Percentiles rank a stretch among this genome's conserved stretches.
Evolutionary conservation across 2,329 filamentous ascomycete genomes (phyloP).

Genomic region (Aureobasidium namibiae): DNA sequence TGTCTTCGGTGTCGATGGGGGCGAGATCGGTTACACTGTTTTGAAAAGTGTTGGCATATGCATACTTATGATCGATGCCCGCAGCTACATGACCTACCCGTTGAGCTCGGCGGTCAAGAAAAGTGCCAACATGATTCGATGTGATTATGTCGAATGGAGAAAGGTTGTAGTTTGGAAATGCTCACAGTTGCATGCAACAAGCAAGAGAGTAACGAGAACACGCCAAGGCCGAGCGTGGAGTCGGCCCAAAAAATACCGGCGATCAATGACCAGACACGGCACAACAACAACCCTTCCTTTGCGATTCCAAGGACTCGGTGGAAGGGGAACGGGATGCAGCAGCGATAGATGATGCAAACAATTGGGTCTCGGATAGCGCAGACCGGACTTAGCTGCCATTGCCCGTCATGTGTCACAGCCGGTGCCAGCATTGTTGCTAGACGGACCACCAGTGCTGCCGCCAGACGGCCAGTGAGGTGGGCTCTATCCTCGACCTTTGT

Average conservation of each 20-base stretch:
- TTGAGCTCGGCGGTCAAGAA: conserved; percentile 59
- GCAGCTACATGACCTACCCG: conserved; percentile 44
- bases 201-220: background rate
- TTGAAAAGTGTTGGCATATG: conserved; percentile 8
- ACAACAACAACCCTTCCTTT: background rate
- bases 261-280: background rate
- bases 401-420: conserved; percentile 50
- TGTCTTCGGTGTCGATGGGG: conserved; percentile 71
- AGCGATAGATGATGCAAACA: conserved; percentile 49
- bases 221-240: conserved; percentile 7
- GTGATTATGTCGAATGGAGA: background rate
- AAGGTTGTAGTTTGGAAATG: background rate
- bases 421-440: conserved; percentile 37
- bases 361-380: conserved; percentile 60
- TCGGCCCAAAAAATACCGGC: background rate
- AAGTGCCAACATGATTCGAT: conserved; percentile 53
- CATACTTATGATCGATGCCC: background rate
- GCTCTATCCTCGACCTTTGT: conserved; percentile 51
- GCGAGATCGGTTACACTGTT: conserved; percentile 80
- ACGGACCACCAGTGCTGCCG: conserved; percentile 42
- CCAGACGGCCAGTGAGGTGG: conserved; percentile 41
- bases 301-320: background rate
- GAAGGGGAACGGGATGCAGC: conserved; percentile 10
- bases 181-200: background rate
- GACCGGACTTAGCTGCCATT: conserved; percentile 54